A percentile compares a stretch with the other conserved stretches of the same genome.
phyloP scores from a whole-genome alignment of 176 grass and related monocot genomes.

The Eremochloa ophiuroides region DNA sequence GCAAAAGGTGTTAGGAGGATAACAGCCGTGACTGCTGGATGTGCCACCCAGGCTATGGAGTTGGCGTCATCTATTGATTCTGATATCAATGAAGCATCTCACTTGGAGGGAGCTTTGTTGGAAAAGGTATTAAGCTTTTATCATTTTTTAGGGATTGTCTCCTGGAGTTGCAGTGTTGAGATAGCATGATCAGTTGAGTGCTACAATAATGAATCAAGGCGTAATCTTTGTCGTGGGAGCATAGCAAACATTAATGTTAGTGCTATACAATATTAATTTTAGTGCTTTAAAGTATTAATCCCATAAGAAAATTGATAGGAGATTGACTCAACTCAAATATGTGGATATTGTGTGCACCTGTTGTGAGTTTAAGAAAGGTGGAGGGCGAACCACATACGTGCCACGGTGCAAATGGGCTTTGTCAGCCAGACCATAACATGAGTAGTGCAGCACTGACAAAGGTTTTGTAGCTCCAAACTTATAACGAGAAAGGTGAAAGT shows the following conservation, averaged over 20 bases:
- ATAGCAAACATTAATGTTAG: background rate
- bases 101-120: conserved; percentile 49
- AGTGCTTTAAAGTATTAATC: too few relatives aligned
- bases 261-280: too few relatives aligned
- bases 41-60: conserved; percentile 59
- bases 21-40: conserved; percentile 72
- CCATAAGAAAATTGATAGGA: too few relatives aligned
- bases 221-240: background rate
- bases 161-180: background rate
- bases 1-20: conserved; percentile 93
- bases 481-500: too few relatives aligned
- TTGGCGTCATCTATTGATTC: conserved; percentile 57
- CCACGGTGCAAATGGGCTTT: too few relatives aligned
- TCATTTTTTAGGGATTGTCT: background rate
- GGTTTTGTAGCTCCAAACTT: too few relatives aligned
- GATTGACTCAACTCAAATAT: too few relatives aligned
- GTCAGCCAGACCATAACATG: too few relatives aligned
- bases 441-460: too few relatives aligned
- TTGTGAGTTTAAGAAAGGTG: too few relatives aligned
- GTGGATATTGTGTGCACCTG: too few relatives aligned
- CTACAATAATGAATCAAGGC: background rate
- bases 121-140: conserved; percentile 56
- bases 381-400: too few relatives aligned
- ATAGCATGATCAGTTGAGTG: background rate
- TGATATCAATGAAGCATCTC: conserved; percentile 55